Evolutionary conservation across 192 early-diverging fungal genomes (phyloP).

Genomic region (Umbelopsis vinacea): DNA sequence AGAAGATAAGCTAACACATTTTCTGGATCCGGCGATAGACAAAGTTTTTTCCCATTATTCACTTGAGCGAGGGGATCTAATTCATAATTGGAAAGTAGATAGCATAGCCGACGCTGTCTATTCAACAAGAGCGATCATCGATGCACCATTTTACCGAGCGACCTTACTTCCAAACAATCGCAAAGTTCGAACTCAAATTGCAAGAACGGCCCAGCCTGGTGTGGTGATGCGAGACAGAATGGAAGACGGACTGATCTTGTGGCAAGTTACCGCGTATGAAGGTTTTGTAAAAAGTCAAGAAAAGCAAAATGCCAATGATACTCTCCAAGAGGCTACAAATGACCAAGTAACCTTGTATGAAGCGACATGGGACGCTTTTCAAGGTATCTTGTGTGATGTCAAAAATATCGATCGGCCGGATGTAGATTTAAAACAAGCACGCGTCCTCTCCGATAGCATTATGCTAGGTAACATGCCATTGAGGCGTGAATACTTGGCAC

Average conservation of each 20-base stretch:
- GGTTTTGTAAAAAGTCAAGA: slow-evolving; percentile 25
- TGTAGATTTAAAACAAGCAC: background rate
- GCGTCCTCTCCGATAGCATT: slow-evolving; percentile 37
- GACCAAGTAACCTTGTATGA: background rate
- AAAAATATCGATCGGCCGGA: slow-evolving; percentile 28
- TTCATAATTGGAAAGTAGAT: slow-evolving; percentile 38
- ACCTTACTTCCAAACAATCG: slow-evolving; percentile 11
- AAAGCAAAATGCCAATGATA: background rate
- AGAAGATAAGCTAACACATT: slow-evolving; percentile 9
- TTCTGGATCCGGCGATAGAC: slow-evolving; percentile 15
- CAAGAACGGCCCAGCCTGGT: slow-evolving; percentile 19
- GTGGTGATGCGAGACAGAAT: slow-evolving; percentile 37
- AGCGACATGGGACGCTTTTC: slow-evolving; percentile 34
- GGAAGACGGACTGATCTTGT: slow-evolving; percentile 33
- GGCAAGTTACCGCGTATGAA: slow-evolving; percentile 40
- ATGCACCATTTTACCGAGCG: slow-evolving; percentile 24
- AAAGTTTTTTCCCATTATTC: slow-evolving; percentile 31
- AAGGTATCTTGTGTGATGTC: slow-evolving; percentile 37
- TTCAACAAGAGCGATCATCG: slow-evolving; percentile 35
- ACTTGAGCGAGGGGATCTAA: slow-evolving; percentile 25
- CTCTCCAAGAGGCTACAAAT: background rate
- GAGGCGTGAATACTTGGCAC: slow-evolving; percentile 29
- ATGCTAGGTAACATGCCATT: slow-evolving; percentile 39
- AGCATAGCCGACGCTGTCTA: slow-evolving; percentile 33
- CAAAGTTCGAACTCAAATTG: slow-evolving; percentile 36